Conservation (phyloP, 73 alveolate genomes). For the Durusdinium trenchii region DNA sequence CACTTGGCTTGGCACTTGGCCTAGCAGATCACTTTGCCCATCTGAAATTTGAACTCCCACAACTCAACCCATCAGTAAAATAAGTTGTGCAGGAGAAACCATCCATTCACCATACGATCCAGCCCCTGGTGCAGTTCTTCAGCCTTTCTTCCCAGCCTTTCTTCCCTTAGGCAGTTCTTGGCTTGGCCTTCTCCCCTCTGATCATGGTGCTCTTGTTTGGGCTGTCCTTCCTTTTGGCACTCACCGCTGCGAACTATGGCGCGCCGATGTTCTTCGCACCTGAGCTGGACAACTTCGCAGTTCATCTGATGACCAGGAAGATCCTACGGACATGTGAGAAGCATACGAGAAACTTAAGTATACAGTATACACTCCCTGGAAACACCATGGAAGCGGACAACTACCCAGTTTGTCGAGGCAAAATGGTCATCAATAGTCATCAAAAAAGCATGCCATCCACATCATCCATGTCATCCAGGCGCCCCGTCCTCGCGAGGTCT, state of each 20-base stretch:
- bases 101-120: too few relatives aligned
- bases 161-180: too few relatives aligned
- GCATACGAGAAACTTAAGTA: neutral
- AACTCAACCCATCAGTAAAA: too few relatives aligned
- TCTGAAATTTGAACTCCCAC: too few relatives aligned
- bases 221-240: neutral
- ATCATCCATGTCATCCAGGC: neutral
- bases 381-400: too few relatives aligned
- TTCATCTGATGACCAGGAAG: neutral
- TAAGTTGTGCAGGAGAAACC: too few relatives aligned
- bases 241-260: neutral
- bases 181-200: constrained; percentile 47
- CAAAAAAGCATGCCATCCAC: neutral
- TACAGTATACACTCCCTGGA: neutral
- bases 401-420: neutral
- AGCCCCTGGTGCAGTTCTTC: too few relatives aligned
- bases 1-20: too few relatives aligned
- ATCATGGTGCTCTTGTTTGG: constrained; percentile 1
- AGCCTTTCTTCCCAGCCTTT: too few relatives aligned
- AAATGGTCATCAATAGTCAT: neutral
- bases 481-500: neutral
- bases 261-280: neutral
- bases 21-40: too few relatives aligned
- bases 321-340: neutral
- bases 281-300: neutral